Conservation (phyloP, 345 rosid genomes). For the Toxicodendron radicans region DNA sequence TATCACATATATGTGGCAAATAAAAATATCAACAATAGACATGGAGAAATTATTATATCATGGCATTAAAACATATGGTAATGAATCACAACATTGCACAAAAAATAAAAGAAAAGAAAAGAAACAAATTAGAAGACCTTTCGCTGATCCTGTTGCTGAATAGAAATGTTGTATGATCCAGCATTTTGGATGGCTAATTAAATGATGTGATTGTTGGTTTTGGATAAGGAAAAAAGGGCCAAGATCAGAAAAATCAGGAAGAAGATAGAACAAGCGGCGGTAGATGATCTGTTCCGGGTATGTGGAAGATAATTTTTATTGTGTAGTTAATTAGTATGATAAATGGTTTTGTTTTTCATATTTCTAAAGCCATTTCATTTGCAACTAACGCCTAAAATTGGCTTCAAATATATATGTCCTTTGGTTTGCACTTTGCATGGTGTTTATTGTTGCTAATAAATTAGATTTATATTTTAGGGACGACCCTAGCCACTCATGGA, state of each 20-base stretch:
- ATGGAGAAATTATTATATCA: background rate
- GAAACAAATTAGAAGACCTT: background rate
- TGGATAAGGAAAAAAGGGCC: background rate
- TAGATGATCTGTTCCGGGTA: too few species aligned
- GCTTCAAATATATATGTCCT: background rate
- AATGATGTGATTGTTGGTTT: slow-evolving; percentile 5
- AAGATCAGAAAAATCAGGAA: background rate
- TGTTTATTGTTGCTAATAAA: background rate
- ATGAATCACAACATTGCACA: background rate
- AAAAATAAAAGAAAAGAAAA: background rate
- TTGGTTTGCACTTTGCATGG: background rate
- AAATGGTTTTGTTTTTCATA: background rate
- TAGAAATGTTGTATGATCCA: slow-evolving; percentile 9
- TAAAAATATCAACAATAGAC: background rate
- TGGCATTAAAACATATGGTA: background rate
- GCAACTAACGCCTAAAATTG: background rate
- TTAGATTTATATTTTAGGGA: background rate
- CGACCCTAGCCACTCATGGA: background rate
- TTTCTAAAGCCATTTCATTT: background rate
- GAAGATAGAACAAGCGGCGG: too few species aligned
- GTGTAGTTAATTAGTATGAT: too few species aligned
- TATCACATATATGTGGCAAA: too few species aligned
- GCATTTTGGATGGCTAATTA: slow-evolving; percentile 1
- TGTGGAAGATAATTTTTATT: too few species aligned
- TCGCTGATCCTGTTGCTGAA: background rate